Base-by-base conservation (phyloP, 2,329 filamentous ascomycete species). In the Colletotrichum truncatum region DNA sequence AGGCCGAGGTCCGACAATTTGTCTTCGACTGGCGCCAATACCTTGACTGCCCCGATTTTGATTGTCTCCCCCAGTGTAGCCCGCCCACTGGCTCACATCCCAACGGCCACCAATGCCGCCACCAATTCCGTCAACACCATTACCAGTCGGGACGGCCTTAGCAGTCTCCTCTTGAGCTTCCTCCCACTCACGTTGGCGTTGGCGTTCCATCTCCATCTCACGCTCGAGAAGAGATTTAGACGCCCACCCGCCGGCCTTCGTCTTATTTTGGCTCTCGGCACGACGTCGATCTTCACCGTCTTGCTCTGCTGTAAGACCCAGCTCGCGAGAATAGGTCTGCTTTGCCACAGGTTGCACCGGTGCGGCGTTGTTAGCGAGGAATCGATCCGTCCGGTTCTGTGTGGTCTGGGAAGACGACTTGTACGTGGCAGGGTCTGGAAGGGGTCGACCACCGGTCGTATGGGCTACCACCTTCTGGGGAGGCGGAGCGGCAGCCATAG, bases 111-210 rank as follows among this genome's bases (percentile, higher is more conserved):
- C 86, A 25, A 90, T 81, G 0, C 91, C 91, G n/a, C 87, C 87
- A 0, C 88, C 89, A 41, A 88, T 86, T 0, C 90, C 90, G 23
- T 91, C 88, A 12, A 86, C 83, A 14, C 82, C 83, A 9, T 83
- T 84, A 1, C 78, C 77, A 16, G 85, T 81, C 32, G 81, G 82
- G 6, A 82, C 81, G 0, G 86, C 84, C 59, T 84, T 84, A 21
- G 87, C 85, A 16, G 88, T 86, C 69, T 87, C 87, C 72, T 88
- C 83, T 77, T 95, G 93, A 1, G 88, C 82, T 67, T 92, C 88
- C 75, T 96, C 92, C 93, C 93, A 94, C 75, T 94, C 92, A 60
- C 84, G 85, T 78, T 94, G 92, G 12, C 91, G 83, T 79, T 93
- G 87, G 8, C 92, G 84, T 77, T 94, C 92, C 74, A 91, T 83